phyloP scores from a whole-genome alignment of 169 alveolate species.

The Hammondia hammondi region DNA sequence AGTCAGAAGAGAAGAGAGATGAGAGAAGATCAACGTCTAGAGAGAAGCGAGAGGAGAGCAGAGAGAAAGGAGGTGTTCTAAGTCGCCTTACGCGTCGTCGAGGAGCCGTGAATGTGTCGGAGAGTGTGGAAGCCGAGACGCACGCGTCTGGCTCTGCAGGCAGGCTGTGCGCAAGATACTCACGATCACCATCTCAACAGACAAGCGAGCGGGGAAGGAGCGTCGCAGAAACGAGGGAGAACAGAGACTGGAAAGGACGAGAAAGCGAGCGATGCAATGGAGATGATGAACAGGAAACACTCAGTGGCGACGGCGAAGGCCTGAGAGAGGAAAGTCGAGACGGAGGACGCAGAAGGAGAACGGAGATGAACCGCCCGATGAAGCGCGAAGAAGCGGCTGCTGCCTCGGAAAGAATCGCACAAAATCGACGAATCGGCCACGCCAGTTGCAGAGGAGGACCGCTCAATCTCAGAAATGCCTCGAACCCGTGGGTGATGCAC shows the following conservation, averaged over 20 bases:
- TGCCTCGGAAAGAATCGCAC: conserved; percentile 1
- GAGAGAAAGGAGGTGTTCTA: not conserved
- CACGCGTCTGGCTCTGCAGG: not conserved
- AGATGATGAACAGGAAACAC: no score
- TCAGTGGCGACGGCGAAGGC: not conserved
- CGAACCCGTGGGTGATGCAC: not conserved
- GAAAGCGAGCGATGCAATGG: no score
- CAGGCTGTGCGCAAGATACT: not conserved
- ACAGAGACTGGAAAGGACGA: not conserved
- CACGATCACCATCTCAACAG: not conserved
- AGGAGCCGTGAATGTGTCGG: not conserved
- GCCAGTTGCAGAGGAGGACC: conserved; percentile 22
- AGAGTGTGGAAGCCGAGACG: not conserved
- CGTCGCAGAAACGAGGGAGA: not conserved
- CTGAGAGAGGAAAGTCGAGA: not conserved
- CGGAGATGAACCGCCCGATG: not conserved
- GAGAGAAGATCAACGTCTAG: no score
- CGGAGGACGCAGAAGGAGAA: not conserved
- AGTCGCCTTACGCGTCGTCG: not conserved
- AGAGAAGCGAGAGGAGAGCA: not conserved
- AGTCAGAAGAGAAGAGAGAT: no score
- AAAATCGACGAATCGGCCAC: conserved; percentile 11
- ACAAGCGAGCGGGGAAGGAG: not conserved
- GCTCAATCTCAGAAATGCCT: not conserved
- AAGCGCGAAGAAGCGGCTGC: conserved; percentile 7